Conservation (phyloP, 768 basidiomycete species). For the Mycena chlorophos region DNA sequence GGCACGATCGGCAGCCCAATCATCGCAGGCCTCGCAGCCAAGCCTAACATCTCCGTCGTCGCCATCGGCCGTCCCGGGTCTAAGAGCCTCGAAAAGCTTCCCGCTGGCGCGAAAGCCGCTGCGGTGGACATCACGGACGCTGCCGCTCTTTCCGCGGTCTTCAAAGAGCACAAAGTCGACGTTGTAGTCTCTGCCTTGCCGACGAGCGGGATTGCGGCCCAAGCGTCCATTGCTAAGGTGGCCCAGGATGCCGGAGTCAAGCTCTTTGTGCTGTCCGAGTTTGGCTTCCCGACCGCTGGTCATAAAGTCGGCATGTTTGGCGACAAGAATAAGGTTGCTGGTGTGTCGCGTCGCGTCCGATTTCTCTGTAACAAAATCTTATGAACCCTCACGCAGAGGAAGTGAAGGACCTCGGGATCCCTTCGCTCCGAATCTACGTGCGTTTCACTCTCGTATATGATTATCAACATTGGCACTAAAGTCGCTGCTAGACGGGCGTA, state of each 20-base stretch:
- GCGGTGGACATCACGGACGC: slow-evolving; percentile 30
- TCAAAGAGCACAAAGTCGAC: slow-evolving; percentile 33
- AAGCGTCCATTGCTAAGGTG: slow-evolving; percentile 32
- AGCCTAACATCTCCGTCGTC: slow-evolving; percentile 31
- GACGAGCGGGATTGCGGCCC: slow-evolving; percentile 24
- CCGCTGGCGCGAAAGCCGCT: slow-evolving; percentile 24
- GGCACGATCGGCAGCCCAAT: slow-evolving; percentile 25
- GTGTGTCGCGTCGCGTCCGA: slow-evolving; percentile 20
- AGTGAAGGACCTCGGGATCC: slow-evolving; percentile 31
- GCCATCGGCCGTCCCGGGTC: slow-evolving; percentile 16
- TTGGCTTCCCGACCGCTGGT: slow-evolving; percentile 36
- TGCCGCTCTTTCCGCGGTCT: slow-evolving; percentile 23
- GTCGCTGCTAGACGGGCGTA: slow-evolving; percentile 30
- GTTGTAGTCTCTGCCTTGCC: slow-evolving; percentile 37
- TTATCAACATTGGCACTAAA: not conserved
- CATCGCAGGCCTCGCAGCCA: slow-evolving; percentile 47
- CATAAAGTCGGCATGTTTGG: slow-evolving; percentile 27
- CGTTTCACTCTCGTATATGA: slow-evolving; percentile 7
- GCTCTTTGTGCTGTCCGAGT: slow-evolving; percentile 40
- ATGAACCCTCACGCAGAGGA: slow-evolving; percentile 23
- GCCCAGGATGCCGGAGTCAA: slow-evolving; percentile 37
- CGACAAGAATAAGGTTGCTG: slow-evolving; percentile 32
- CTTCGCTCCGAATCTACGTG: slow-evolving; percentile 33
- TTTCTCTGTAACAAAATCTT: not conserved
- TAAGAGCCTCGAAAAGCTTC: slow-evolving; percentile 4